phyloP scores from a whole-genome alignment of 257 asterid genomes.

The Petunia secreta region DNA sequence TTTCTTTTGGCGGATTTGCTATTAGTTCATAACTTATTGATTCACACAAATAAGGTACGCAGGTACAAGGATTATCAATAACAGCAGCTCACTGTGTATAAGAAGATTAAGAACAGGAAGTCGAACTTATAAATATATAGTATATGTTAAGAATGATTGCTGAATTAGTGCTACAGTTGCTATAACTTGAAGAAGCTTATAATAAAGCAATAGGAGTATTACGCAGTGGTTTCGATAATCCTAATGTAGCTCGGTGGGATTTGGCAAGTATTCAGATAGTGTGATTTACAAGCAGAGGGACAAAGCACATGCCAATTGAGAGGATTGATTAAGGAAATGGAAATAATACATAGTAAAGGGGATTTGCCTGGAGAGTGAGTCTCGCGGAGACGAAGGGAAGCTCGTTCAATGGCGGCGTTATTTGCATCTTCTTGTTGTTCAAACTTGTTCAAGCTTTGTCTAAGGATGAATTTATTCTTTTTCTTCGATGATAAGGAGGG shows the following conservation, averaged over 20 bases:
- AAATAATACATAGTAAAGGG: neutral
- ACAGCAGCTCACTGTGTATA: neutral
- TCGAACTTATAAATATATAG: neutral
- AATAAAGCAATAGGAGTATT: neutral
- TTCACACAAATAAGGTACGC: neutral
- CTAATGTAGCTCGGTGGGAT: neutral
- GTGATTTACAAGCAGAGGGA: neutral
- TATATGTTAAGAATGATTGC: neutral
- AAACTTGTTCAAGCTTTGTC: slow-evolving; percentile 32
- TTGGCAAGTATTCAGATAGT: neutral
- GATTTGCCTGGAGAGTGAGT: slow-evolving; percentile 66
- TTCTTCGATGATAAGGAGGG: slow-evolving; percentile 26
- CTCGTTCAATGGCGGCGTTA: slow-evolving; percentile 57
- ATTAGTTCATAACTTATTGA: neutral
- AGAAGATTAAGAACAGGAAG: neutral
- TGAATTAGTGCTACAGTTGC: neutral
- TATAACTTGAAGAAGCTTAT: neutral
- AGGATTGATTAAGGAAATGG: neutral
- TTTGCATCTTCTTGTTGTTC: slow-evolving; percentile 15
- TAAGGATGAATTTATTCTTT: slow-evolving; percentile 24
- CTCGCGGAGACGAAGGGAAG: slow-evolving; percentile 68
- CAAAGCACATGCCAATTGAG: neutral
- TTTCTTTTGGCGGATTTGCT: neutral
- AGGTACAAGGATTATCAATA: neutral
- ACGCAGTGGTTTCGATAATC: neutral